Evolutionary conservation across 441 rosid genomes (phyloP).

Genomic region (Bruguiera hainesii): DNA sequence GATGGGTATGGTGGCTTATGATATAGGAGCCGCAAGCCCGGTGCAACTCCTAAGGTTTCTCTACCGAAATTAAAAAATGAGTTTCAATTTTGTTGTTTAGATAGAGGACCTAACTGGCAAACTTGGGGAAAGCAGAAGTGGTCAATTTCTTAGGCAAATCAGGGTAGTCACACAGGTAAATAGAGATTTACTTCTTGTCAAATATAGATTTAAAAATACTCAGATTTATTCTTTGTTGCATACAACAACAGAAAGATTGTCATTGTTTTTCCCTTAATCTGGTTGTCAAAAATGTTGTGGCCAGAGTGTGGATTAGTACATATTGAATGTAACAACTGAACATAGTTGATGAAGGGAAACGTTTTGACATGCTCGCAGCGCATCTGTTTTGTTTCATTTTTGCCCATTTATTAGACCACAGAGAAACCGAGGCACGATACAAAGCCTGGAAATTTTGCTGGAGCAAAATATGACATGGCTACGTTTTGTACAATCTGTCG

Average conservation of each 20-base stretch:
- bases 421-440: conserved; percentile 60
- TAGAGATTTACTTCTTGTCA: conserved; percentile 9
- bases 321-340: conserved; percentile 17
- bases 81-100: conserved; percentile 4
- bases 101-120: conserved; percentile 18
- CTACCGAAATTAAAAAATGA: conserved; percentile 6
- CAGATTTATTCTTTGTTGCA: conserved; percentile 28
- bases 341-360: conserved; percentile 8
- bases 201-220: conserved; percentile 17
- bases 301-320: conserved; percentile 5
- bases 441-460: conserved; percentile 49
- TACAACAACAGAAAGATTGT: not conserved
- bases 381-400: not conserved
- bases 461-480: conserved; percentile 27
- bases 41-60: conserved; percentile 16
- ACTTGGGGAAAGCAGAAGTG: conserved; percentile 20
- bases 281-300: not conserved
- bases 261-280: conserved; percentile 7
- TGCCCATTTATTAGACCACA: conserved; percentile 36
- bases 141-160: conserved; percentile 25
- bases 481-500: no score
- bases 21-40: conserved; percentile 18
- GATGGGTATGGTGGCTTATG: conserved; percentile 12
- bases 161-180: conserved; percentile 23
- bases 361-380: not conserved